Evolutionary conservation across 73 alveolate genomes (phyloP).

Genomic region (Tetrahymena borealis): DNA sequence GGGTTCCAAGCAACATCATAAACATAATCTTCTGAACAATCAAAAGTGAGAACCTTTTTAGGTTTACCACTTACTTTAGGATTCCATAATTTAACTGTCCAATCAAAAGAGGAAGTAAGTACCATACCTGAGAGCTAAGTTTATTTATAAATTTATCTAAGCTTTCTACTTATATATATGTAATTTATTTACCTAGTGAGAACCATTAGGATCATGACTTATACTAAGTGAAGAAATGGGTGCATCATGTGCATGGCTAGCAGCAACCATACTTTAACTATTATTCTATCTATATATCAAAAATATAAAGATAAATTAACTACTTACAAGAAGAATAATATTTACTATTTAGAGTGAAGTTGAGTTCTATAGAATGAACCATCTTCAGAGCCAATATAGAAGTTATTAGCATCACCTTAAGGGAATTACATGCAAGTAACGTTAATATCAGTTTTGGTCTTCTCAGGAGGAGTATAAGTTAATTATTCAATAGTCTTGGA

Average conservation of each 20-base stretch:
- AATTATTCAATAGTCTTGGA: slow-evolving; percentile 62
- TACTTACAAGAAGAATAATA: no score
- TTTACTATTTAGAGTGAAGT: slow-evolving; percentile 33
- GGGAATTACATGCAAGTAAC: slow-evolving; percentile 67
- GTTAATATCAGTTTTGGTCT: slow-evolving; percentile 42
- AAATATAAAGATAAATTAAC: background rate
- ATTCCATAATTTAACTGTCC: slow-evolving; percentile 90
- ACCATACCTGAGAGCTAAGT: slow-evolving; percentile 54
- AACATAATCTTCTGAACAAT: slow-evolving; percentile 76
- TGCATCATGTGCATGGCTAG: slow-evolving; percentile 60
- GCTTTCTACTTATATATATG: slow-evolving; percentile 20
- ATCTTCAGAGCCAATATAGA: slow-evolving; percentile 87
- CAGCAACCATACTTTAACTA: slow-evolving; percentile 39
- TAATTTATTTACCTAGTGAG: slow-evolving; percentile 33
- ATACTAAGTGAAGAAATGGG: slow-evolving; percentile 65
- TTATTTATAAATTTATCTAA: background rate
- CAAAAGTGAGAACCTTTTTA: slow-evolving; percentile 54
- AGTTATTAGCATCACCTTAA: slow-evolving; percentile 68
- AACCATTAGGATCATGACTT: slow-evolving; percentile 61
- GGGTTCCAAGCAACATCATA: slow-evolving; percentile 91
- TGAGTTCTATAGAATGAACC: slow-evolving; percentile 61
- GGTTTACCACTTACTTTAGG: slow-evolving; percentile 62
- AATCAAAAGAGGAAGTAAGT: slow-evolving; percentile 72
- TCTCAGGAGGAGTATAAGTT: slow-evolving; percentile 25
- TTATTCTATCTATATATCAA: slow-evolving; percentile 35